These are phyloP conservation scores for Ceratobasidium sp. DNA, from an alignment of 1,284 basidiomycete species.

Conservation along the genomic window DNA sequence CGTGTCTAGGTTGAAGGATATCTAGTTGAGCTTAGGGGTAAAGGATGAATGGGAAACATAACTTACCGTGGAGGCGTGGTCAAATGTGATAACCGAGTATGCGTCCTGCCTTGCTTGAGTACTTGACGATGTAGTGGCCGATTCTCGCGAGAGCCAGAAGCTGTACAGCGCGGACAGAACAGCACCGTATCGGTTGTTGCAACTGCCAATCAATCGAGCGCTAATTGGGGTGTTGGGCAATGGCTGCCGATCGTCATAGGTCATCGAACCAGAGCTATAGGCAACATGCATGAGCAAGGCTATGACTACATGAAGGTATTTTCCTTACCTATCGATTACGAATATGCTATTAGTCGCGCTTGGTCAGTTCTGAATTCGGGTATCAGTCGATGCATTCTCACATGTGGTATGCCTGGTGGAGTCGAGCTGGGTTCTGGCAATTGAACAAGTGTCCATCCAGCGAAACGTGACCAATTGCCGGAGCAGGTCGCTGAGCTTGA, in stretches of 20 bases:
- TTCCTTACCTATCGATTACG: slow-evolving; percentile 64
- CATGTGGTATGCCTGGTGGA: slow-evolving; percentile 69
- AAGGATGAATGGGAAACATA: slow-evolving; percentile 48
- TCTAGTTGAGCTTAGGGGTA: background rate
- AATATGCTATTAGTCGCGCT: slow-evolving; percentile 62
- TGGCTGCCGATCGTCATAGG: slow-evolving; percentile 59
- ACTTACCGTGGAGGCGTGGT: slow-evolving; percentile 53
- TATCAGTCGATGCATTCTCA: slow-evolving; percentile 64
- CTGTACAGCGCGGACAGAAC: slow-evolving; percentile 67
- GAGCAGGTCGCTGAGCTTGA: slow-evolving; percentile 50
- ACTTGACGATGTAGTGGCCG: slow-evolving; percentile 50
- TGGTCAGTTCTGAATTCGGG: background rate
- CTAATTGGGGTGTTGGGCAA: slow-evolving; percentile 64
- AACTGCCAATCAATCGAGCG: slow-evolving; percentile 56
- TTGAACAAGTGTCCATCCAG: slow-evolving; percentile 67
- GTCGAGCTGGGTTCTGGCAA: slow-evolving; percentile 68
- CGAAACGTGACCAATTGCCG: slow-evolving; percentile 64
- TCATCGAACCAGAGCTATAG: slow-evolving; percentile 70
- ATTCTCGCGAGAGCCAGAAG: slow-evolving; percentile 69
- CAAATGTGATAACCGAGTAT: slow-evolving; percentile 71
- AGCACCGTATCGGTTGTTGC: slow-evolving; percentile 69
- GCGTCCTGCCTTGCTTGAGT: slow-evolving; percentile 51
- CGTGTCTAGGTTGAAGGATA: slow-evolving; percentile 14
- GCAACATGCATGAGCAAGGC: background rate
- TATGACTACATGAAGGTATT: background rate